Evolutionary conservation across 768 basidiomycete genomes (phyloP).

Genomic region (Rhodotorula kratochvilovae): DNA sequence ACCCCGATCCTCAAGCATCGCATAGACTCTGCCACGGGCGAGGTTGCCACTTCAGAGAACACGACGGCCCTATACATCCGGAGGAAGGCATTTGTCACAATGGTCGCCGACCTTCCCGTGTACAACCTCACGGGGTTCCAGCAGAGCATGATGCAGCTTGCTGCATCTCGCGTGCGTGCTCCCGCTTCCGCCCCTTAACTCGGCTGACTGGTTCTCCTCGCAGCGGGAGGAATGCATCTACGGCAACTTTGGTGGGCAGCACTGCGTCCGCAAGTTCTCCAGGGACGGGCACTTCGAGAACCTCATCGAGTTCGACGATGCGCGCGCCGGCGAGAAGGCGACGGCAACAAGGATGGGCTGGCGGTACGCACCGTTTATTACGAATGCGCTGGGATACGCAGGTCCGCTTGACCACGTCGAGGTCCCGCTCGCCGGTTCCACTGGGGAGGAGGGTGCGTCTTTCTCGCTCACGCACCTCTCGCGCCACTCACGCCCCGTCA

Average conservation of each 20-base stretch:
- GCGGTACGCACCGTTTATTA: conserved; percentile 1
- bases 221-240: neutral
- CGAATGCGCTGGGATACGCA: neutral
- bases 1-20: no score
- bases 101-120: neutral
- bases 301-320: conserved; percentile 4
- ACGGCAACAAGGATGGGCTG: neutral
- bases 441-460: neutral
- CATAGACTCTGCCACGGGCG: no score
- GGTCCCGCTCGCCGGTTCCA: neutral
- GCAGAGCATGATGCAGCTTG: neutral
- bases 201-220: neutral
- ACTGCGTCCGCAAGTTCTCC: neutral
- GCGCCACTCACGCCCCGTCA: neutral
- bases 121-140: neutral
- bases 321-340: neutral
- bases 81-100: neutral
- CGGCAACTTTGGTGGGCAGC: neutral
- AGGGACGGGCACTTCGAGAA: neutral
- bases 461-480: neutral
- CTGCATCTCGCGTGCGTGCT: neutral
- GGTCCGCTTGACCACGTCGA: neutral
- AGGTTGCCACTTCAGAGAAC: neutral
- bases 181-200: neutral
- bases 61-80: neutral